Evolutionary conservation across 1,139 yeast genomes (phyloP), one percentile per base, ranked within the genome.

Genomic region (Taiozyma sp.): DNA sequence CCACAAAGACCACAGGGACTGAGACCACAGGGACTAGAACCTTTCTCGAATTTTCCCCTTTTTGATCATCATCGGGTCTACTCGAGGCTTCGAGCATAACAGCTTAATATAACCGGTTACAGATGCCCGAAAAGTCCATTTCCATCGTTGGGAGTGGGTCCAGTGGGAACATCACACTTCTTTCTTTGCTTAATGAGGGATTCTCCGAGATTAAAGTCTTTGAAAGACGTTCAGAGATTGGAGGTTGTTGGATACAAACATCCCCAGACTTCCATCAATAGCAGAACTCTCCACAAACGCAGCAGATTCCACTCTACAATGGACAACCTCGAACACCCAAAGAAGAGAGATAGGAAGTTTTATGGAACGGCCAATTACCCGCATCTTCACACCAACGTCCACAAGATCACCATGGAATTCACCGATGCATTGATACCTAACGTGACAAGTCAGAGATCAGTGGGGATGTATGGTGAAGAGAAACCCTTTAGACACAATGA

Each of bases 191-290:
- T 2, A 23, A 47, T 12, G 49, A 55, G 9, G 64, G 64, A 10
- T 65, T 65, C 44, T 52, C 55, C 6, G 58, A 64, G 22, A 59
- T 68, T 45, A 66, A 66, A 8, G 66, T 67, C 4, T 70, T 70
- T 51, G 73, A 70, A 47, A 66, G 65, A 44, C 65, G 59, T 23
- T 48, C 51, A 4, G 50, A 56, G 12, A 48, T 64, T 47, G 73
- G 73, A 32, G 73, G 73, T 13, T 65, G 68, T 43, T 70, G 73
- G 73, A 60, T 24, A 19, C 38, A 45, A 23, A 23, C 43, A 19
- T 4, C 43, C 6, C 41, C n/a, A n/a, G n/a, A 12, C 23, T 45
- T 28, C 22, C 22, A 16, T 8, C 12, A 19, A 19, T 38, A 16
- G 24, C 8, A 22, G 1, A 19, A 16, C 3, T 38, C 13, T 38